Evolutionary conservation across 2,329 filamentous ascomycete genomes (phyloP).

Genomic region (Clonostachys sp.): DNA sequence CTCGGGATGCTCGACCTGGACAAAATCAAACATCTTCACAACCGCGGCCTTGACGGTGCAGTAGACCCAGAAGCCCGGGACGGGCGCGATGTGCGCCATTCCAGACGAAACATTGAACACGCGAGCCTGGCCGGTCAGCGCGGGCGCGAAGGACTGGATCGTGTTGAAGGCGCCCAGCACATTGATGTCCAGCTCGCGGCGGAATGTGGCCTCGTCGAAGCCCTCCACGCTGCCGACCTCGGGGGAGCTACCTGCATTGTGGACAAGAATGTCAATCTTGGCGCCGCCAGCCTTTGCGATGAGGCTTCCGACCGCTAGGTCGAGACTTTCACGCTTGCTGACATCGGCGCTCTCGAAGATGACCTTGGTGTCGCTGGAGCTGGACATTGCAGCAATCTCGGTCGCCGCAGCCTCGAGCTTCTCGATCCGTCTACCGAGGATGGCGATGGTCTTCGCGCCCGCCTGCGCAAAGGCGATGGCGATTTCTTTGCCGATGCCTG

Average conservation of each 20-base stretch:
- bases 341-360: conserved; percentile 19
- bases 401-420: conserved; percentile 15
- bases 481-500: conserved; percentile 59
- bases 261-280: conserved; percentile 24
- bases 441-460: conserved; percentile 23
- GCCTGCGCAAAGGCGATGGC: conserved; percentile 49
- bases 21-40: conserved; percentile 24
- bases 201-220: not conserved
- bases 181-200: conserved; percentile 11
- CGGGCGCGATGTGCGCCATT: conserved; percentile 7
- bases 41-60: conserved; percentile 24
- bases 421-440: conserved; percentile 27
- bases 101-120: conserved; percentile 12
- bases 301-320: conserved; percentile 2
- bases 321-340: conserved; percentile 6
- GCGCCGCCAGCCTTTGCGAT: not conserved
- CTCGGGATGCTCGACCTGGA: conserved; percentile 25
- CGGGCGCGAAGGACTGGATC: conserved; percentile 11
- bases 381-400: conserved; percentile 28
- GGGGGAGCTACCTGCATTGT: conserved; percentile 11
- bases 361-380: conserved; percentile 37
- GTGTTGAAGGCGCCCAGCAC: conserved; percentile 14
- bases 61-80: conserved; percentile 17
- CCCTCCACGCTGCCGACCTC: not conserved
- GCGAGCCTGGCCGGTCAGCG: conserved; percentile 6